Percentiles rank a stretch among this genome's conserved stretches.
phyloP scores from a whole-genome alignment of 1,284 basidiomycete genomes.

The Pulveroboletus sp. region DNA sequence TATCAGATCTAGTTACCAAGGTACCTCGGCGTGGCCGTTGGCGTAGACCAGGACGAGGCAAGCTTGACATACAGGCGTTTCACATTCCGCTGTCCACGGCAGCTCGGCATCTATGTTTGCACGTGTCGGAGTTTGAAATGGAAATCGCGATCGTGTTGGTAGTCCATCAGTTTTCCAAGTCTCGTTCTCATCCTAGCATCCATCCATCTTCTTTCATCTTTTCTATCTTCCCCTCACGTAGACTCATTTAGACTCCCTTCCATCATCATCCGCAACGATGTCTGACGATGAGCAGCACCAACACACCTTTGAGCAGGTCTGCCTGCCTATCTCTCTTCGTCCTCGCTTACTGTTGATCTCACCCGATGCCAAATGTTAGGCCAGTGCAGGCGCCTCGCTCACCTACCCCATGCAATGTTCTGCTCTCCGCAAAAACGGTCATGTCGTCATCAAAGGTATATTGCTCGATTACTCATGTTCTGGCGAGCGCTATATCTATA shows the following conservation, averaged over 20 bases:
- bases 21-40: not conserved
- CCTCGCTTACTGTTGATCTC: slow-evolving; percentile 24
- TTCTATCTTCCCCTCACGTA: slow-evolving; percentile 21
- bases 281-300: slow-evolving; percentile 95
- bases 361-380: slow-evolving; percentile 42
- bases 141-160: slow-evolving; percentile 26
- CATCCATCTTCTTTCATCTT: slow-evolving; percentile 27
- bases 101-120: slow-evolving; percentile 12
- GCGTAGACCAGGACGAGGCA: not conserved
- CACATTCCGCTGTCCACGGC: slow-evolving; percentile 1
- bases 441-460: slow-evolving; percentile 94
- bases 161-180: slow-evolving; percentile 35
- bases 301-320: slow-evolving; percentile 83
- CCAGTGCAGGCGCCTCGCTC: slow-evolving; percentile 79
- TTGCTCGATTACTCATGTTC: not conserved
- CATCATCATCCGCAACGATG: slow-evolving; percentile 51
- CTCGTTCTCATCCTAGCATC: slow-evolving; percentile 22
- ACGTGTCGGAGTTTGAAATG: slow-evolving; percentile 44
- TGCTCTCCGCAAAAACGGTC: slow-evolving; percentile 91
- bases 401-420: slow-evolving; percentile 98
- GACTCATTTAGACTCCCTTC: slow-evolving; percentile 26
- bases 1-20: too few relatives aligned
- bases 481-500: not conserved
- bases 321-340: slow-evolving; percentile 16
- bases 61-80: too few relatives aligned